Evolutionary conservation across 352 stramenopile species (phyloP), one percentile per base, ranked within the genome.

Genomic region (Aphanomyces euteiches): DNA sequence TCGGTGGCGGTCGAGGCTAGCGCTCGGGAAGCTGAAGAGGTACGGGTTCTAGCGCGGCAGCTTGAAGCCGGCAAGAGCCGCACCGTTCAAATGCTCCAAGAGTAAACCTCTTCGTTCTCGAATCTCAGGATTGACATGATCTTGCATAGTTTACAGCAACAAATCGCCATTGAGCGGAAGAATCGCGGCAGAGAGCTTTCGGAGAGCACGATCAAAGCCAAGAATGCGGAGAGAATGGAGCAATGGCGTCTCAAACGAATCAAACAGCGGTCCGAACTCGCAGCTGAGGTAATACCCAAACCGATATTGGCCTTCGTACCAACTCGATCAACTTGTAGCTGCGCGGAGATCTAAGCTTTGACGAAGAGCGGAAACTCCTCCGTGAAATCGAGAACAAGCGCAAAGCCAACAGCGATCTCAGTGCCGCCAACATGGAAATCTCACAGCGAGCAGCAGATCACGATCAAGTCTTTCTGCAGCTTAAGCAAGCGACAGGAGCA

Each of bases 191-290:
- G 85, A 48, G 85, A 93, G 67, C 81, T 94, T 19, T 80, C 75
- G 12, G 83, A 94, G 53, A 83, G 88, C 56, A 82, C 91, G 50
- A 82, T 92, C n/a, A 85, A 84, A 28, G 85, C 86, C 1, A 77
- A 82, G 60, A 94, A 94, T 68, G 85, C 86, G 3, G 82, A 94
- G 53, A 88, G 87, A 50, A 94, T 94, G 85, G 86, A 94, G 69
- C 67, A 60, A 3, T 94, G 86, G 86, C 73, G 86, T 3, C 68
- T 91, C 4, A 82, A 90, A 63, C 80, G 86, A 3, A 81, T 82
- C 5, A 79, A 90, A 54, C 84, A 94, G 69, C 80, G 86, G 7
- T 79, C 83, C 5, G 86, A 92, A 61, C 87, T 94, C 73, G 85
- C 83, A 0, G 86, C 85, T 3, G 81, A 94, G 41, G 66, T 72